These are phyloP conservation scores for Kodamaea sp. DNA, from an alignment of 1,139 yeast genomes.

Conservation along the genomic window DNA sequence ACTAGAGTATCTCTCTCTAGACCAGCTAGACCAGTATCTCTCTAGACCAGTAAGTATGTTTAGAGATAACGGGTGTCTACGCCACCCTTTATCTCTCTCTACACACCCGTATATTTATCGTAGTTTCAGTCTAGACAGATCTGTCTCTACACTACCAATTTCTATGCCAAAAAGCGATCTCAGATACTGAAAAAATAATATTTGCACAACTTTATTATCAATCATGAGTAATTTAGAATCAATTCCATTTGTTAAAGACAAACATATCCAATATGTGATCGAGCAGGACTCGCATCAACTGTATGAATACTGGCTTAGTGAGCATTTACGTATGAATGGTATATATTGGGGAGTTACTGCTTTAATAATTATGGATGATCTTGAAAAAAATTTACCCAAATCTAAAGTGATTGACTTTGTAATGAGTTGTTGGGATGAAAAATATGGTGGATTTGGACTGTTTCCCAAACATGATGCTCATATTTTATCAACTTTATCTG, in stretches of 20 bases:
- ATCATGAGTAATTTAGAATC: no score
- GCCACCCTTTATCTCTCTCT: no score
- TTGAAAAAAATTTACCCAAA: slow-evolving; percentile 52
- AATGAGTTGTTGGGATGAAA: slow-evolving; percentile 57
- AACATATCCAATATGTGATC: slow-evolving; percentile 36
- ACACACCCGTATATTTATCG: no score
- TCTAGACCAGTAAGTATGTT: no score
- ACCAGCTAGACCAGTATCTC: no score
- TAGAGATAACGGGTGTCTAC: no score
- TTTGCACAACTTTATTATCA: neutral
- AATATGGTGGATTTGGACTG: slow-evolving; percentile 83
- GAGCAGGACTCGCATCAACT: slow-evolving; percentile 38
- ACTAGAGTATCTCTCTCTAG: no score
- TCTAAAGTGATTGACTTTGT: slow-evolving; percentile 66
- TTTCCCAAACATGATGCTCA: slow-evolving; percentile 90
- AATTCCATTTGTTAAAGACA: slow-evolving; percentile 16
- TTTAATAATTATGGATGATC: slow-evolving; percentile 54
- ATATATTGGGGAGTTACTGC: slow-evolving; percentile 94
- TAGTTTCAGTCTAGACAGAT: no score
- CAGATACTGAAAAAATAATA: neutral
- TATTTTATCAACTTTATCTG: slow-evolving; percentile 81
- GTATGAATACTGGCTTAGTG: slow-evolving; percentile 84
- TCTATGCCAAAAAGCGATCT: no score
- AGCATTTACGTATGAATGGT: slow-evolving; percentile 87
- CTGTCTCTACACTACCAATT: no score